Conservation (phyloP, 805 yeast species). For the Lachancea dasiensis region DNA sequence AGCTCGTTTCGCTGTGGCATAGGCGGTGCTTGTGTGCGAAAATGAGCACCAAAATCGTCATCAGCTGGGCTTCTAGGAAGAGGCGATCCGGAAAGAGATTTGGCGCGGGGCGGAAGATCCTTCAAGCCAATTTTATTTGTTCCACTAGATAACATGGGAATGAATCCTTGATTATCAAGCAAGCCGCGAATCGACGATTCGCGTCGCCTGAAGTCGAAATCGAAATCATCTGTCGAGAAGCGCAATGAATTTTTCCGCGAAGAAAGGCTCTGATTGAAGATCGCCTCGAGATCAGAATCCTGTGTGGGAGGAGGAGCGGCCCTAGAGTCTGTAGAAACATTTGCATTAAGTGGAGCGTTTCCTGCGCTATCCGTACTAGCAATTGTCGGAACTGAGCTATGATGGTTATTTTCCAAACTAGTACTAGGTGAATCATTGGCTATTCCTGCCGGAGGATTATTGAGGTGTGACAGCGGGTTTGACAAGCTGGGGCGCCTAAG, state of each 20-base stretch:
- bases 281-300: slow-evolving; percentile 11
- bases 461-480: background rate
- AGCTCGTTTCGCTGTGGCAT: slow-evolving; percentile 4
- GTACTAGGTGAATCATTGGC: background rate
- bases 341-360: background rate
- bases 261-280: slow-evolving; percentile 10
- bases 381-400: background rate
- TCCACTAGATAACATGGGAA: slow-evolving; percentile 14
- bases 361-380: background rate
- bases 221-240: slow-evolving; percentile 29
- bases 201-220: slow-evolving; percentile 30
- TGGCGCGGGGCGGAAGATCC: slow-evolving; percentile 7
- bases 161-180: slow-evolving; percentile 15
- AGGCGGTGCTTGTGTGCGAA: slow-evolving; percentile 7
- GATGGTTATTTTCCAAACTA: slow-evolving; percentile 12
- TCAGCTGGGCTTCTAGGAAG: slow-evolving; percentile 2
- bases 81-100: slow-evolving; percentile 4
- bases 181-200: slow-evolving; percentile 28
- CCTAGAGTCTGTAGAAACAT: background rate
- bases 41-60: slow-evolving; percentile 10
- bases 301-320: slow-evolving; percentile 6
- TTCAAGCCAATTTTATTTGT: background rate
- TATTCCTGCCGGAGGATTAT: background rate
- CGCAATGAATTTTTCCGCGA: slow-evolving; percentile 31
- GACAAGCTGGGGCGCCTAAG: slow-evolving; percentile 16